Conservation (phyloP, 352 stramenopile genomes). For the Phytophthora colocasiae region DNA sequence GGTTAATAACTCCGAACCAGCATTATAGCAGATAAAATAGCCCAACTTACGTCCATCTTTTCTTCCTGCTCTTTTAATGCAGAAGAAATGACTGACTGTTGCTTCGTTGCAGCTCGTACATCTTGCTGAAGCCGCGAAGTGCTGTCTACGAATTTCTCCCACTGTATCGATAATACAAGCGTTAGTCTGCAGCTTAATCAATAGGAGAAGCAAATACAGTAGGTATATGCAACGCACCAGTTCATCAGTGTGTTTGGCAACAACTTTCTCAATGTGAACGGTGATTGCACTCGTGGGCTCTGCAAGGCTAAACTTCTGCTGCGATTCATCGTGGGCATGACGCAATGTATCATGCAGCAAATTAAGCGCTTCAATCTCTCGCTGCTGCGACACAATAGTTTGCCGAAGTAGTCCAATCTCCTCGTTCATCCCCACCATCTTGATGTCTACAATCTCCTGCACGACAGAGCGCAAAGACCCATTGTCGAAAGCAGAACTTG, state of each 20-base stretch:
- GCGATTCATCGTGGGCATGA: constrained; percentile 60
- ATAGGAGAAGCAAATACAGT: neutral
- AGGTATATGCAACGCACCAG: constrained; percentile 43
- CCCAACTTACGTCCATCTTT: constrained; percentile 49
- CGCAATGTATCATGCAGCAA: constrained; percentile 65
- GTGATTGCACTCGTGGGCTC: constrained; percentile 62
- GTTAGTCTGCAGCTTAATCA: constrained; percentile 1
- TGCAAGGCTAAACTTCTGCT: constrained; percentile 66
- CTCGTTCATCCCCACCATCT: constrained; percentile 62
- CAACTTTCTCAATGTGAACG: constrained; percentile 73
- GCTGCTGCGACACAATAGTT: constrained; percentile 62
- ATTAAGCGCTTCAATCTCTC: constrained; percentile 64
- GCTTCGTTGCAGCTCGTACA: constrained; percentile 27
- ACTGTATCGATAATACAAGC: constrained; percentile 34
- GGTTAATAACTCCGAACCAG: constrained; percentile 14
- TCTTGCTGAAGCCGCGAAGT: constrained; percentile 45
- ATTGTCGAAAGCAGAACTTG: constrained; percentile 48
- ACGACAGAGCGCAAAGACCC: constrained; percentile 68
- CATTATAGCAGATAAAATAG: neutral
- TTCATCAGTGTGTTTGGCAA: constrained; percentile 69
- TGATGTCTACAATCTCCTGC: constrained; percentile 76
- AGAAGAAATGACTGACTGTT: constrained; percentile 40
- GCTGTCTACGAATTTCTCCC: constrained; percentile 60
- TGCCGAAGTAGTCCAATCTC: constrained; percentile 59
- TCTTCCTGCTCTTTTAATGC: constrained; percentile 48